Conservation (phyloP, 306 rosid genomes). For the Quercus agrifolia region DNA sequence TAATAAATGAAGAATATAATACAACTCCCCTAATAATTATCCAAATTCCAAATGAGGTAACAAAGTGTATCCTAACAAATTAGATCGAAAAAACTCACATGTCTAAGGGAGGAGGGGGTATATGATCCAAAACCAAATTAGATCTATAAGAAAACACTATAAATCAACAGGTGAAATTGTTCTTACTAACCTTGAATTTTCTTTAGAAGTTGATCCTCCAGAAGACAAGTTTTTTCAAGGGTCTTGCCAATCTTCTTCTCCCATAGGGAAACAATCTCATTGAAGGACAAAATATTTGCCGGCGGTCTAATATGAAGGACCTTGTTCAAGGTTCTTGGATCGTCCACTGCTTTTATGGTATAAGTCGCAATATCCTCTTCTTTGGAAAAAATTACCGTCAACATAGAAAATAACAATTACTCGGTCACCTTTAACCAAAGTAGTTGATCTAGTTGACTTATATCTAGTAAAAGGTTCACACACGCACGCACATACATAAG, state of each 20-base stretch:
- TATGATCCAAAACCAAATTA: too few relatives aligned
- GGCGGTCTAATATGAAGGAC: slow-evolving; percentile 35
- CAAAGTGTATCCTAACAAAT: too few relatives aligned
- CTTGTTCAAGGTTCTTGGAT: slow-evolving; percentile 48
- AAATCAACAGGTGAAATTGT: neutral
- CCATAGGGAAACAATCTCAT: slow-evolving; percentile 38
- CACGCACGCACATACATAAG: too few relatives aligned
- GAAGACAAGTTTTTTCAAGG: slow-evolving; percentile 29
- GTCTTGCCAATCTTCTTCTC: slow-evolving; percentile 42
- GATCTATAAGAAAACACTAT: neutral
- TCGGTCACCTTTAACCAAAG: too few relatives aligned
- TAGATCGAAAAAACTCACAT: too few relatives aligned
- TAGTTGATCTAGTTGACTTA: neutral
- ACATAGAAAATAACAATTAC: neutral
- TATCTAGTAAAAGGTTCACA: too few relatives aligned
- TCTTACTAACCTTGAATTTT: slow-evolving; percentile 30
- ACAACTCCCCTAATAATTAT: too few relatives aligned
- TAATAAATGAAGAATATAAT: too few relatives aligned
- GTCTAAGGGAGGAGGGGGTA: too few relatives aligned
- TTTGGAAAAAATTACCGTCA: slow-evolving; percentile 29
- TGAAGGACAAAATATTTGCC: slow-evolving; percentile 26
- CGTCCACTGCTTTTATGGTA: slow-evolving; percentile 35
- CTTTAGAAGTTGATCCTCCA: slow-evolving; percentile 42
- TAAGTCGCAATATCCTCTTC: slow-evolving; percentile 35
- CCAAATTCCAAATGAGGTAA: too few relatives aligned